phyloP scores from a whole-genome alignment of 352 stramenopile genomes.

The Aphanomyces cochlioides region DNA sequence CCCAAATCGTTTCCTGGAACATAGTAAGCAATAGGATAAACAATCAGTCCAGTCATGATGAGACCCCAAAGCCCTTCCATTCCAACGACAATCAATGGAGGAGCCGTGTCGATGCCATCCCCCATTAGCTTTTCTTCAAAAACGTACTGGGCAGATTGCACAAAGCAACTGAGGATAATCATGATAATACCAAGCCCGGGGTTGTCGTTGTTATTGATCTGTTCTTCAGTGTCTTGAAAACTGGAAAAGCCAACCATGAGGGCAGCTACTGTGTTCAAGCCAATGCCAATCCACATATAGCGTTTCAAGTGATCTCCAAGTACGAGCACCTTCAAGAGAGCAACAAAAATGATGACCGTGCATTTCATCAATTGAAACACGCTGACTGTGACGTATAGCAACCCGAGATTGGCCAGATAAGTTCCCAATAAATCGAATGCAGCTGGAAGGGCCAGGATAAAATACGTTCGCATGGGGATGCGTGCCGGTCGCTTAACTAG shows the following conservation, averaged over 20 bases:
- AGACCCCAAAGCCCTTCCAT: slow-evolving; percentile 97
- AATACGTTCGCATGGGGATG: slow-evolving; percentile 91
- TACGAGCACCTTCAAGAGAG: slow-evolving; percentile 94
- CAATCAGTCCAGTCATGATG: slow-evolving; percentile 87
- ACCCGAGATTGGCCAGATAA: slow-evolving; percentile 92
- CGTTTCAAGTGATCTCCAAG: slow-evolving; percentile 84
- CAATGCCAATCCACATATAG: slow-evolving; percentile 97
- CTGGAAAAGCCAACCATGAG: slow-evolving; percentile 92
- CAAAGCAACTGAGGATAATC: slow-evolving; percentile 92
- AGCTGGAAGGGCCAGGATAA: slow-evolving; percentile 89
- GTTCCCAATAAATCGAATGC: slow-evolving; percentile 93
- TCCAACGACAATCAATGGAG: slow-evolving; percentile 90
- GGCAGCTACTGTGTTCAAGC: slow-evolving; percentile 91
- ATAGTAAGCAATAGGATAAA: slow-evolving; percentile 91
- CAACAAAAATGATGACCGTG: slow-evolving; percentile 96
- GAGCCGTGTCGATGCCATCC: slow-evolving; percentile 85
- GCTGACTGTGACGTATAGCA: slow-evolving; percentile 89
- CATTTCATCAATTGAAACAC: slow-evolving; percentile 89
- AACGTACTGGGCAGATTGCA: slow-evolving; percentile 95
- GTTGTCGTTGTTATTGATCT: slow-evolving; percentile 62
- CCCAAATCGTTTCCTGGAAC: slow-evolving; percentile 91
- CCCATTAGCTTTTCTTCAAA: slow-evolving; percentile 98
- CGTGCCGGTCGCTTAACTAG: slow-evolving; percentile 67
- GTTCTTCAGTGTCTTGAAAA: slow-evolving; percentile 74
- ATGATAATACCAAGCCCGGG: slow-evolving; percentile 90